Evolutionary conservation across 495 filamentous ascomycete species (phyloP).

Genomic region (Wilcoxina mikolae): DNA sequence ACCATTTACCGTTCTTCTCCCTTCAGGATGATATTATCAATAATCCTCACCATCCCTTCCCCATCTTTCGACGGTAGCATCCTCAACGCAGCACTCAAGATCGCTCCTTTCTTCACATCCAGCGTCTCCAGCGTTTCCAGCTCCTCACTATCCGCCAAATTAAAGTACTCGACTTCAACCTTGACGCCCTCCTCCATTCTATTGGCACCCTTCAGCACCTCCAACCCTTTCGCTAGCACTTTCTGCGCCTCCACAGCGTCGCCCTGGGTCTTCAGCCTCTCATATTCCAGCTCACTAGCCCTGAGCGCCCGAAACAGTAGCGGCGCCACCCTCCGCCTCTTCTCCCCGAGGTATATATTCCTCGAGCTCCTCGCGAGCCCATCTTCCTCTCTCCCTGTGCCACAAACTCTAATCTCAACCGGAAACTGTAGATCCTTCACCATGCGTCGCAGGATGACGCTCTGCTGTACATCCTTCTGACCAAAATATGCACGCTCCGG

Average conservation of each 20-base stretch:
- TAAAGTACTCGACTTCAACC: slow-evolving; percentile 79
- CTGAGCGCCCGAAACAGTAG: slow-evolving; percentile 53
- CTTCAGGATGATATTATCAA: slow-evolving; percentile 79
- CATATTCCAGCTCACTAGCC: slow-evolving; percentile 54
- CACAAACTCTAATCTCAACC: slow-evolving; percentile 54
- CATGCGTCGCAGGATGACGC: slow-evolving; percentile 72
- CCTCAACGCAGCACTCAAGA: slow-evolving; percentile 78
- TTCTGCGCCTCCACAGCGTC: slow-evolving; percentile 35
- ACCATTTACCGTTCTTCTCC: slow-evolving; percentile 13
- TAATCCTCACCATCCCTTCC: slow-evolving; percentile 72
- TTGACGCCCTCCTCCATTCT: slow-evolving; percentile 41
- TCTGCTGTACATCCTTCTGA: slow-evolving; percentile 96
- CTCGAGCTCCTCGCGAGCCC: slow-evolving; percentile 87
- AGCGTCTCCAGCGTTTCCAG: slow-evolving; percentile 45
- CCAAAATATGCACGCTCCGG: slow-evolving; percentile 90
- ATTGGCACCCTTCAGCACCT: slow-evolving; percentile 13
- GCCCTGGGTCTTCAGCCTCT: not conserved
- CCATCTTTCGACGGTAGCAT: slow-evolving; percentile 68
- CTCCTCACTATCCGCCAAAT: slow-evolving; percentile 72
- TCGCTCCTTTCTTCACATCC: slow-evolving; percentile 43
- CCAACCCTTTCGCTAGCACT: slow-evolving; percentile 6
- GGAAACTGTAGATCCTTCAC: slow-evolving; percentile 78
- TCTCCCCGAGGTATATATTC: slow-evolving; percentile 77
- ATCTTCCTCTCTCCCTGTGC: slow-evolving; percentile 62
- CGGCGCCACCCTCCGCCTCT: slow-evolving; percentile 55